phyloP scores from a whole-genome alignment of 2,329 filamentous ascomycete genomes.

The Pestalotiopsis sp. region DNA sequence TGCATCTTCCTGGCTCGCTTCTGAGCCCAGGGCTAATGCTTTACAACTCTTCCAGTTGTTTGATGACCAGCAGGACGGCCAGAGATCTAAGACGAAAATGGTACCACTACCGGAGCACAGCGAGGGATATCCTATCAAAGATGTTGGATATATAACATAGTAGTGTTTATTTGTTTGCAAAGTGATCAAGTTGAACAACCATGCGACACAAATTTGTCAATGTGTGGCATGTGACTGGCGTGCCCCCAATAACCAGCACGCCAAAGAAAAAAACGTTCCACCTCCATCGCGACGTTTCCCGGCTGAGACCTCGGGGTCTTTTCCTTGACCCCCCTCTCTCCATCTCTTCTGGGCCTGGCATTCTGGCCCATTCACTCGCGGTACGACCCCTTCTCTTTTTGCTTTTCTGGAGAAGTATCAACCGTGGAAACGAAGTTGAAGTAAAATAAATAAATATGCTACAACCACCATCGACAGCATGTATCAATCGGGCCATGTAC shows the following conservation, averaged over 20 bases:
- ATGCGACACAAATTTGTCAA: neutral
- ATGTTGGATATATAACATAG: neutral
- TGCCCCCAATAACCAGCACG: neutral
- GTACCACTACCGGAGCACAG: neutral
- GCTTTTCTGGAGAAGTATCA: too few relatives aligned
- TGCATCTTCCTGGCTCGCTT: neutral
- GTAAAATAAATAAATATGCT: neutral
- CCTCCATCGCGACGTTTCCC: neutral
- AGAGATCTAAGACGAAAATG: neutral
- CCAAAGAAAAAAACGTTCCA: neutral
- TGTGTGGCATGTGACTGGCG: neutral
- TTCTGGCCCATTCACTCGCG: too few relatives aligned
- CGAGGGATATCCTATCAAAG: neutral
- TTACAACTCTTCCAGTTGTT: constrained; percentile 12
- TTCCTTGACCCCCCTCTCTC: too few relatives aligned
- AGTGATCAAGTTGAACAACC: neutral
- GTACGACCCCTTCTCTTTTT: too few relatives aligned
- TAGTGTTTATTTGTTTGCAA: neutral
- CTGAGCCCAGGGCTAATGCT: constrained; percentile 16
- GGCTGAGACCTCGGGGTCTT: neutral
- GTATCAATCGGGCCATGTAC: neutral
- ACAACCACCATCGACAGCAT: neutral
- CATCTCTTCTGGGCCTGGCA: too few relatives aligned
- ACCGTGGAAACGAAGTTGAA: neutral
- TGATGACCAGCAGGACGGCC: neutral